Evolutionary conservation across 2,329 filamentous ascomycete species (phyloP), one percentile per base, ranked within the genome.

Genomic region (Cercospora sp.): DNA sequence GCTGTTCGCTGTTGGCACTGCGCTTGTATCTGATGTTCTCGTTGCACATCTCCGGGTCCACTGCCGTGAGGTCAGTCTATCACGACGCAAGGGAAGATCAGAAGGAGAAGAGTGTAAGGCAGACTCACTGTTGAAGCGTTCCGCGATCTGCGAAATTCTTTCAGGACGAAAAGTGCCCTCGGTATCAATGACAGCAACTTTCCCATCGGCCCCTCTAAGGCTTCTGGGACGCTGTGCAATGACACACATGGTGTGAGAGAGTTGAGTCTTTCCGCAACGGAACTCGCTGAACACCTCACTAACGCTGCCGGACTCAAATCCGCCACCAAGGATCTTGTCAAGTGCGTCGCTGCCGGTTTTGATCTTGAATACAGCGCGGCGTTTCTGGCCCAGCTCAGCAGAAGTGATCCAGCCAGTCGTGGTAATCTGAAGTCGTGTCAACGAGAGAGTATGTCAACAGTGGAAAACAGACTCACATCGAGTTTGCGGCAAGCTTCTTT

Each of bases 291-390:
- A 88, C 28, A 88, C 84, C 74, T 88, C 89, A 71, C 86, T 90
- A 76, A 91, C 89, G 74, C 88, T 90, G 86, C 89, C 88, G 53
- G 88, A 90, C 77, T 90, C 87, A 72, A 91, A 90, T 26, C 89
- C 89, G 70, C 89, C 89, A 34, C 63, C 58, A 4, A 91, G 83
- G 67, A 89, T 88, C 16, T 84, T 79, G 76, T 91, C 88, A 66
- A 90, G 87, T 74, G 88, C 86, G 78, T 90, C 90, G 78, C 88
- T 90, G n/a, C 89, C 88, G 18, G 89, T 91, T 26, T 87, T 89
- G 63, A 91, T 88, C 71, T 85, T 86, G 70, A 89, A 84, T 59
- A 90, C 88, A 66, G 84, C 83, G 77, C 88, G 89, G 45, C 89
- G 85, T 70, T 87, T 82, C 64, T 89, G 85, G 16, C 85, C 84